Conservation (phyloP, 2,329 filamentous ascomycete species). For the Ophiocordyceps camponoti-rufipedis region DNA sequence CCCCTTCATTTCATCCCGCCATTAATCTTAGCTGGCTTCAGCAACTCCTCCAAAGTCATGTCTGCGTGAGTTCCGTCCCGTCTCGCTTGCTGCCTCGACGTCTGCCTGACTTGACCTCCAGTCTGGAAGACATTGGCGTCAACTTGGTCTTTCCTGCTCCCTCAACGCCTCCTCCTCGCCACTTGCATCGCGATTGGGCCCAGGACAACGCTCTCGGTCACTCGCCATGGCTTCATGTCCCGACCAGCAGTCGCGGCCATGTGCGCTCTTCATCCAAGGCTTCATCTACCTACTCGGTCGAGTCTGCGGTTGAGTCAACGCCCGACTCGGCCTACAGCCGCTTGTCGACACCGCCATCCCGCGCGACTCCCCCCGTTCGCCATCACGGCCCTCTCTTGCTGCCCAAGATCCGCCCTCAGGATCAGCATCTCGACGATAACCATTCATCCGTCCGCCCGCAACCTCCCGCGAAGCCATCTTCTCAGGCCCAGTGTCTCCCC, state of each 20-base stretch:
- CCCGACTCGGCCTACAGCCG: constrained; percentile 49
- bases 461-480: constrained; percentile 21
- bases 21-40: no score
- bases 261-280: constrained; percentile 46
- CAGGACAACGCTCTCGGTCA: constrained; percentile 21
- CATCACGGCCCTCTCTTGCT: constrained; percentile 66
- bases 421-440: constrained; percentile 49
- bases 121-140: constrained; percentile 45
- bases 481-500: constrained; percentile 6
- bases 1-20: background rate
- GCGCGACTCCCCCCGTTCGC: constrained; percentile 49
- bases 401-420: constrained; percentile 72
- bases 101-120: constrained; percentile 7
- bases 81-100: background rate
- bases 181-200: background rate
- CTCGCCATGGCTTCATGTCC: constrained; percentile 34
- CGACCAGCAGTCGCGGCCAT: constrained; percentile 31
- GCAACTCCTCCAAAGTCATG: constrained; percentile 8
- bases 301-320: constrained; percentile 38
- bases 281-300: constrained; percentile 41
- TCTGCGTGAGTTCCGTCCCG: constrained; percentile 11
- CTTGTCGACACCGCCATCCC: constrained; percentile 42
- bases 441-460: constrained; percentile 16
- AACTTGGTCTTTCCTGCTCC: constrained; percentile 36
- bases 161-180: constrained; percentile 10